Evolutionary conservation across 495 filamentous ascomycete species (phyloP).

Genomic region (Evernia prunastri): DNA sequence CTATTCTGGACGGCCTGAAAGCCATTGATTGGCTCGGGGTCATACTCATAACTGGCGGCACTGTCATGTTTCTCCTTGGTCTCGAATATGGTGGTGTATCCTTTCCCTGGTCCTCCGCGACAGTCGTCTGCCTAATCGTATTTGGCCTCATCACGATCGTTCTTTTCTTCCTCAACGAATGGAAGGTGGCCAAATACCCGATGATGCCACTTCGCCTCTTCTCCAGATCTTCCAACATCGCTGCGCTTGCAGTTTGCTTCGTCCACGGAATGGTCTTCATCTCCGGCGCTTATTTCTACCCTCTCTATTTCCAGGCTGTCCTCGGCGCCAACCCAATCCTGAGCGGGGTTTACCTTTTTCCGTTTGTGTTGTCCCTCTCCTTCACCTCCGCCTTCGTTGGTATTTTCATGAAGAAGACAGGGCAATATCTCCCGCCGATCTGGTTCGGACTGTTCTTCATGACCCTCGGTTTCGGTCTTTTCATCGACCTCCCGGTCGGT

Average conservation of each 20-base stretch:
- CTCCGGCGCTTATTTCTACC: conserved; percentile 43
- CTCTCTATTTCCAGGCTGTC: conserved; percentile 53
- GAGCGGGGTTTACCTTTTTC: conserved; percentile 73
- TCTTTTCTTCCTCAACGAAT: conserved; percentile 60
- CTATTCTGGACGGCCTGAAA: conserved; percentile 56
- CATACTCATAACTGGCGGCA: conserved; percentile 55
- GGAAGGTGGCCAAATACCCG: conserved; percentile 60
- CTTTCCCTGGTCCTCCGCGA: conserved; percentile 58
- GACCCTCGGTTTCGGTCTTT: conserved; percentile 49
- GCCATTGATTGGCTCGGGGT: conserved; percentile 67
- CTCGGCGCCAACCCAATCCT: conserved; percentile 65
- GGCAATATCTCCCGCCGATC: conserved; percentile 46
- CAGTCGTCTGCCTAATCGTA: conserved; percentile 63
- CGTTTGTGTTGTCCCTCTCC: conserved; percentile 65
- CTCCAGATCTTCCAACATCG: conserved; percentile 41
- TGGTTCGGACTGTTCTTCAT: conserved; percentile 44
- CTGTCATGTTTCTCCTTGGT: conserved; percentile 64
- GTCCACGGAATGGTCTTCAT: conserved; percentile 43
- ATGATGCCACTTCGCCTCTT: conserved; percentile 65
- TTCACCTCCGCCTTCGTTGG: conserved; percentile 58
- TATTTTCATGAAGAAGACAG: conserved; percentile 66
- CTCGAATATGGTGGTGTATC: conserved; percentile 62
- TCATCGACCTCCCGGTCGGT: conserved; percentile 44
- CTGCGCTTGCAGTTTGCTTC: conserved; percentile 34
- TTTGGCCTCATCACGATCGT: conserved; percentile 53